These are phyloP conservation scores for Fusarium sp. DNA, from an alignment of 2,329 filamentous ascomycete genomes.

Conservation along the genomic window DNA sequence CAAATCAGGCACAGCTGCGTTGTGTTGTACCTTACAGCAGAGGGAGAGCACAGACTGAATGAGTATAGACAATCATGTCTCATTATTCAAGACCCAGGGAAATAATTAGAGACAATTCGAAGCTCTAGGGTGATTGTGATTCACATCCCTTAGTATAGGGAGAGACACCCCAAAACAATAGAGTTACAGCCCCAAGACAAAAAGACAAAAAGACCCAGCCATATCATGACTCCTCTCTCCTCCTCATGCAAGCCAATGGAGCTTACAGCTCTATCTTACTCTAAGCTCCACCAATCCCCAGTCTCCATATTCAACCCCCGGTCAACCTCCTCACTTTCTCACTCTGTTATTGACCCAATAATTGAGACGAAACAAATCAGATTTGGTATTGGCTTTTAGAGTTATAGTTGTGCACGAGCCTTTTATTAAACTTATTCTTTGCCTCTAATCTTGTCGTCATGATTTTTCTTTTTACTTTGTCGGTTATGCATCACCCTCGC, in stretches of 20 bases:
- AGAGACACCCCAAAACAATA: constrained; percentile 6
- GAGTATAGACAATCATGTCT: constrained; percentile 14
- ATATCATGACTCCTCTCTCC: constrained; percentile 34
- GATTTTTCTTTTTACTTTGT: constrained; percentile 25
- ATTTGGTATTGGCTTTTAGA: constrained; percentile 15
- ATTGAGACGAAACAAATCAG: constrained; percentile 17
- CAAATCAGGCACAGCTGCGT: constrained; percentile 32
- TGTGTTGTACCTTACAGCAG: constrained; percentile 38
- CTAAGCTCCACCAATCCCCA: constrained; percentile 30
- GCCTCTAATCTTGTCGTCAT: constrained; percentile 31
- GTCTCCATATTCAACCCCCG: background rate
- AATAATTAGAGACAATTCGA: background rate
- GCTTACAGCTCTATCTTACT: background rate
- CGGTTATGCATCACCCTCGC: background rate
- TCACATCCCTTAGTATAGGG: background rate
- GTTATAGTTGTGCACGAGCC: constrained; percentile 12
- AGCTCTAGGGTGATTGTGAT: background rate
- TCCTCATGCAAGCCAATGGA: constrained; percentile 13
- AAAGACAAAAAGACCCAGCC: constrained; percentile 10
- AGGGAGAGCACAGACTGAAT: constrained; percentile 30
- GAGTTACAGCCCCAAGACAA: constrained; percentile 19
- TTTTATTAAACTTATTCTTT: constrained; percentile 30
- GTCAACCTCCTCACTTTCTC: constrained; percentile 27
- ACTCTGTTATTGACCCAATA: constrained; percentile 12
- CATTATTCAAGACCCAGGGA: background rate